phyloP scores from a whole-genome alignment of 176 grass and related monocot species.

The Oryza coarctata region DNA sequence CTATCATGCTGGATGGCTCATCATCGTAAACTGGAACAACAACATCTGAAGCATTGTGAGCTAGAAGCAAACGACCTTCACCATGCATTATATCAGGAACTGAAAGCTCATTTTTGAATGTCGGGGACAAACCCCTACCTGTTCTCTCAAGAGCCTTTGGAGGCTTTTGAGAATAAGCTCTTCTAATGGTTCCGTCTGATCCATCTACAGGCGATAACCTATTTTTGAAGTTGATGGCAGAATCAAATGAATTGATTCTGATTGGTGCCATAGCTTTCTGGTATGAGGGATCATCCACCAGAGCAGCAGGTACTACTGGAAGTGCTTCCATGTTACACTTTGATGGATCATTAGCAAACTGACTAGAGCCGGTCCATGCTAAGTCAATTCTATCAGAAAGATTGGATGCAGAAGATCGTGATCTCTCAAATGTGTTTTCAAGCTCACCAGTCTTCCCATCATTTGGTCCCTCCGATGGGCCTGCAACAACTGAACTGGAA shows the following conservation, averaged over 20 bases:
- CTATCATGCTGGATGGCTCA: conserved; percentile 91
- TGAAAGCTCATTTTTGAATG: conserved; percentile 49
- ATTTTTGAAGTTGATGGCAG: conserved; percentile 50
- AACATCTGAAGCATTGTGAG: conserved; percentile 45
- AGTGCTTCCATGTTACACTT: conserved; percentile 41
- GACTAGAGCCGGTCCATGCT: conserved; percentile 77
- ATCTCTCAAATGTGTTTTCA: conserved; percentile 45
- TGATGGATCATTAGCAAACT: conserved; percentile 35
- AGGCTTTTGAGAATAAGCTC: conserved; percentile 84
- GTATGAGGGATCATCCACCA: conserved; percentile 46
- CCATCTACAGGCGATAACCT: conserved; percentile 28
- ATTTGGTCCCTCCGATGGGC: conserved; percentile 11
- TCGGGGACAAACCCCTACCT: conserved; percentile 34
- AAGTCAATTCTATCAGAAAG: conserved; percentile 92
- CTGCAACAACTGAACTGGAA: conserved; percentile 26
- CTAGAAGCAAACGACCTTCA: conserved; percentile 56
- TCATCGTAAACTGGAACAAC: conserved; percentile 88
- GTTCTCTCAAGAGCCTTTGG: conserved; percentile 54
- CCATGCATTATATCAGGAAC: conserved; percentile 46
- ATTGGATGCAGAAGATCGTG: conserved; percentile 55
- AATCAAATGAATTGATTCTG: conserved; percentile 86
- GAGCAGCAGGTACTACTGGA: conserved; percentile 30
- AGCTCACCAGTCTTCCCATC: conserved; percentile 26
- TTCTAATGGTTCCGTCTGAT: conserved; percentile 55
- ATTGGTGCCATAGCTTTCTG: conserved; percentile 56